These are phyloP conservation scores for Fusarium solani-melongenae DNA, from an alignment of 2,329 filamentous ascomycete genomes.

Conservation along the genomic window DNA sequence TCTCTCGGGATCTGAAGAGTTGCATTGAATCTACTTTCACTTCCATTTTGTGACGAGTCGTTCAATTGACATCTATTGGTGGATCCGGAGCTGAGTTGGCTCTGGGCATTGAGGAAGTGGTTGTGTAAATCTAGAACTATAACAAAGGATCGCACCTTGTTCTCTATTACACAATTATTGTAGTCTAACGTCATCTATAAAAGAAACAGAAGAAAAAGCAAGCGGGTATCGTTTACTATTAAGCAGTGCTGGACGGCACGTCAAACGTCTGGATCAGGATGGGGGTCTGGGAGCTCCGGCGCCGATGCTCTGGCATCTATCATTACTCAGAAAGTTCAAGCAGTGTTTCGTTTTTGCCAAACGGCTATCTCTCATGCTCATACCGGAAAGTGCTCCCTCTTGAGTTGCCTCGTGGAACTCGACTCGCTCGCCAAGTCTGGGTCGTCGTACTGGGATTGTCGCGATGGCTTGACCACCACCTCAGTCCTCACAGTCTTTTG, in stretches of 20 bases:
- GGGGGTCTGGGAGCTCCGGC: neutral
- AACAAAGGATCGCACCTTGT: neutral
- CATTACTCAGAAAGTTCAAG: neutral
- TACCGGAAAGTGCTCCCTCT: conserved; percentile 35
- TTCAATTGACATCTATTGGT: neutral
- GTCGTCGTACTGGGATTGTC: conserved; percentile 34
- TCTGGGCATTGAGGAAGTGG: neutral
- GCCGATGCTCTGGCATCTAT: neutral
- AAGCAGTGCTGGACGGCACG: neutral
- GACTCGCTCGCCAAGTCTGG: conserved; percentile 36
- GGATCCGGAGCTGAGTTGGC: neutral
- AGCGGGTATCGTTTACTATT: neutral
- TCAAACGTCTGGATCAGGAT: neutral
- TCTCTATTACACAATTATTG: neutral
- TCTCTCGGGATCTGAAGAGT: neutral
- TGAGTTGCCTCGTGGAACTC: conserved; percentile 35
- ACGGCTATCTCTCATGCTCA: neutral
- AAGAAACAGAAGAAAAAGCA: neutral
- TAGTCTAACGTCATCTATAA: neutral
- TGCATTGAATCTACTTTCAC: neutral
- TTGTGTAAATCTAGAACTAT: neutral
- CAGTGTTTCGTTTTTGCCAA: neutral
- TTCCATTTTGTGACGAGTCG: neutral
- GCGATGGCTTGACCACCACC: conserved; percentile 34
- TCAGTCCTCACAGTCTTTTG: conserved; percentile 43